Base-by-base conservation (phyloP, 768 basidiomycete species). In the Hortiboletus flavorubellus region DNA sequence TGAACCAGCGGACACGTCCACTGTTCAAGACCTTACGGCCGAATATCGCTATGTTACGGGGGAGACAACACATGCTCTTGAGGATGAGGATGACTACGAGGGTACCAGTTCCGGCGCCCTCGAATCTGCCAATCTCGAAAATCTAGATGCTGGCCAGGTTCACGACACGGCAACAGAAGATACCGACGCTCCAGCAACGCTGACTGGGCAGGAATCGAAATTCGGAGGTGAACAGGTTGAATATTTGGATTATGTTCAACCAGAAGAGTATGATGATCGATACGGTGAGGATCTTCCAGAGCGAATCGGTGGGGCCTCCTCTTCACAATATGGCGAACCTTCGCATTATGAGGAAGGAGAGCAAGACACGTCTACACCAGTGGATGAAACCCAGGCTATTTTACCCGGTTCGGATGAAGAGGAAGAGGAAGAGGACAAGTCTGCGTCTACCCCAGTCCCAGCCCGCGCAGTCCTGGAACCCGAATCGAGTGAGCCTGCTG, bases 221-320 rank as follows among this genome's bases (percentile, higher is more conserved):
- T 66, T 59, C 8, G 68, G 61, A 15, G 73, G 62, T 43, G 72
- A 76, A 40, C 71, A 68, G 11, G 61, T 67, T 7, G 73, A 72
- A 49, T 73, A 73, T 44, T 40, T 66, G 18, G 71, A 74, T 33
- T 64, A 69, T 41, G 63, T 60, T 44, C 68, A 73, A 29, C 53
- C 60, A 3, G 72, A 68, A 46, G 76, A 76, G 23, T 71, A 72
- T 51, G 71, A 73, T 26, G 72, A 73, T 35, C 64, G 58, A 40
- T 73, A 69, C 30, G 71, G 69, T 23, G 76, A 75, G 30, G 71
- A 68, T 30, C 63, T 72, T 12, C 62, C 63, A 0, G 74, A 76
- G 45, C 66, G 64, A 35, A 57, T 64, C 0, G 67, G 61, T 9
- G 65, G 54, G 1, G 55, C 52, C 5, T 42, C 54, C 23, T 47